These are phyloP conservation scores for Cordia subcordata DNA, from an alignment of 257 asterid genomes.

Conservation along the genomic window DNA sequence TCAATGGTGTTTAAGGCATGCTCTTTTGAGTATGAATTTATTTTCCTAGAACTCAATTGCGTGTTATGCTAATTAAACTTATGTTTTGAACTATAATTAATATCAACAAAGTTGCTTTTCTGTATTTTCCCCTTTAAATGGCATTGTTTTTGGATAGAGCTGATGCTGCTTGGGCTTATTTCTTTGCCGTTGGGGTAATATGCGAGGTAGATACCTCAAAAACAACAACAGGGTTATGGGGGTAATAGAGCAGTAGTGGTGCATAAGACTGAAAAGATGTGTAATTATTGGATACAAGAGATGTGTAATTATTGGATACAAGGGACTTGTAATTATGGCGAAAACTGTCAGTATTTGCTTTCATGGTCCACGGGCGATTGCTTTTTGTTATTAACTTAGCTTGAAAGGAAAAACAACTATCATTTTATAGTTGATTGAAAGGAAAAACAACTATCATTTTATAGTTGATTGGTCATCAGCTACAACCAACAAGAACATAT, in stretches of 20 bases:
- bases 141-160: slow-evolving; percentile 34
- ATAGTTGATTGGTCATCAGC: too few relatives aligned
- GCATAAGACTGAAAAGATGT: slow-evolving; percentile 61
- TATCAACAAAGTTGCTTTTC: too few relatives aligned
- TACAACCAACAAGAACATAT: too few relatives aligned
- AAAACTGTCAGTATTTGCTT: slow-evolving; percentile 75
- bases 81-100: too few relatives aligned
- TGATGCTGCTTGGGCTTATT: slow-evolving; percentile 89
- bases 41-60: too few relatives aligned
- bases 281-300: slow-evolving; percentile 67
- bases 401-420: too few relatives aligned
- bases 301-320: too few relatives aligned
- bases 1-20: too few relatives aligned
- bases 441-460: too few relatives aligned
- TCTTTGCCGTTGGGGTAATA: slow-evolving; percentile 86
- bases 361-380: slow-evolving; percentile 80
- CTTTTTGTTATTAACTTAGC: slow-evolving; percentile 61
- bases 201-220: slow-evolving; percentile 72
- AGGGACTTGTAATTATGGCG: slow-evolving; percentile 73
- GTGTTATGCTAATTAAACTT: too few relatives aligned
- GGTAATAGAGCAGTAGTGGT: slow-evolving; percentile 26
- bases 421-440: too few relatives aligned
- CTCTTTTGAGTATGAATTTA: too few relatives aligned
- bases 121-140: background rate
- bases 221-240: slow-evolving; percentile 31